These are phyloP conservation scores for Malus fusca DNA, from an alignment of 306 rosid species.

Conservation along the genomic window DNA sequence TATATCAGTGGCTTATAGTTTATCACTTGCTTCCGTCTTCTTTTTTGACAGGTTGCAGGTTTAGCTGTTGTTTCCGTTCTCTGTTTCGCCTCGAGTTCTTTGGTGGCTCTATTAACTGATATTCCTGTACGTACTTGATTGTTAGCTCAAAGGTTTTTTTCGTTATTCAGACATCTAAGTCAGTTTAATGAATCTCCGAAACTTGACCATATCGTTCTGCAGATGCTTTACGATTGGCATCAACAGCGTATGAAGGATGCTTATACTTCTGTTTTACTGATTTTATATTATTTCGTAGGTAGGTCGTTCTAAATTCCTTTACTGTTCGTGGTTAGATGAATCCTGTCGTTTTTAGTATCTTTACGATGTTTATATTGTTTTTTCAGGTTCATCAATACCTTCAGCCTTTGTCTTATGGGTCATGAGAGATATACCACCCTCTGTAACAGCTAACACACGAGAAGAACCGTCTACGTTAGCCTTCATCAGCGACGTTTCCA, in stretches of 20 bases:
- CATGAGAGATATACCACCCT: slow-evolving; percentile 75
- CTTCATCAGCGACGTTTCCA: slow-evolving; percentile 46
- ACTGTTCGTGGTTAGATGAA: neutral
- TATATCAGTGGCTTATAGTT: neutral
- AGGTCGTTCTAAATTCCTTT: slow-evolving; percentile 22
- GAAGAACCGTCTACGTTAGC: slow-evolving; percentile 62
- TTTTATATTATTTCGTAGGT: slow-evolving; percentile 81
- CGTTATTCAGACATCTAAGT: slow-evolving; percentile 1
- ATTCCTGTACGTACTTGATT: slow-evolving; percentile 56
- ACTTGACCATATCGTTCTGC: slow-evolving; percentile 29
- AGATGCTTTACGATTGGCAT: slow-evolving; percentile 66
- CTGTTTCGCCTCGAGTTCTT: slow-evolving; percentile 75
- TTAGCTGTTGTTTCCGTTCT: slow-evolving; percentile 67
- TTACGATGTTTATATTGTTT: slow-evolving; percentile 16
- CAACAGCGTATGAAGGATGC: slow-evolving; percentile 33
- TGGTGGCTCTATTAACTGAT: slow-evolving; percentile 68
- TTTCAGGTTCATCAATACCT: slow-evolving; percentile 78
- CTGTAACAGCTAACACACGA: slow-evolving; percentile 26
- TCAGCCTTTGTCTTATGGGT: slow-evolving; percentile 75
- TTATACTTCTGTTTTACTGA: slow-evolving; percentile 45
- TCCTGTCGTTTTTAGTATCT: neutral
- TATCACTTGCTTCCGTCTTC: neutral
- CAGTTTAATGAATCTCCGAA: slow-evolving; percentile 14
- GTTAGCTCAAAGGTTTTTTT: slow-evolving; percentile 5
- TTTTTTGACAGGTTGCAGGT: slow-evolving; percentile 74